Evolutionary conservation across 1,284 basidiomycete genomes (phyloP), one percentile per base, ranked within the genome.

Genomic region (Gymnopus androsaceus): DNA sequence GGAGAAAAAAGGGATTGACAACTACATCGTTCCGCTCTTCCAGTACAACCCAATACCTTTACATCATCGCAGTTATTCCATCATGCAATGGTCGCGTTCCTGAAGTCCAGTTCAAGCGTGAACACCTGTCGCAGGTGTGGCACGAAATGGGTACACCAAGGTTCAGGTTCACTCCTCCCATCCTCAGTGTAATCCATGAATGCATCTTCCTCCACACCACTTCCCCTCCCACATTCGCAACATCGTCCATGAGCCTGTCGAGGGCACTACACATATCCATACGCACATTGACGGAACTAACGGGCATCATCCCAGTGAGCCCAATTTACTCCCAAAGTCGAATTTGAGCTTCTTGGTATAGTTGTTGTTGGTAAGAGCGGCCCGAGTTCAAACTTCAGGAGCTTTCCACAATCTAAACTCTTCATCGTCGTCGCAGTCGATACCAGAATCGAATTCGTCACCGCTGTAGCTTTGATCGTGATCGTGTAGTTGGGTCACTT

Each of bases 191-290:
- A 61, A 25, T 51, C 36, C 58, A 60, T 60, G 7, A 59, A 62
- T 4, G 52, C 54, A 37, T 65, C 63, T n/a, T 68, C 34, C 41
- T 73, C 75, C 25, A 76, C 19, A 77, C 72, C 36, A 69, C 62
- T 60, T 63, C 66, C 30, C 67, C 67, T 36, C 71, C 66, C 41
- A 73, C 75, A 30, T 77, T 80, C 53, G 82, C 84, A 33, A 90
- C 88, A 60, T 90, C 83, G 57, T 89, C 86, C 81, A 90, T 88
- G 34, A 92, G 75, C 55, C 85, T 74, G 65, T 92, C 90, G 49
- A 92, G 75, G 4, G 89, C 90, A 61, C 87, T 90, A 62, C 80
- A 77, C 80, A 89, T 87, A 54, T 90, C 87, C 76, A 80, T 78
- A 56, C 82, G 80, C 11, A 90, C 79, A 61, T 85, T 80, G 14